Base-by-base conservation (phyloP, 2,329 filamentous ascomycete genomes). In the Apiospora rasikravindrae region DNA sequence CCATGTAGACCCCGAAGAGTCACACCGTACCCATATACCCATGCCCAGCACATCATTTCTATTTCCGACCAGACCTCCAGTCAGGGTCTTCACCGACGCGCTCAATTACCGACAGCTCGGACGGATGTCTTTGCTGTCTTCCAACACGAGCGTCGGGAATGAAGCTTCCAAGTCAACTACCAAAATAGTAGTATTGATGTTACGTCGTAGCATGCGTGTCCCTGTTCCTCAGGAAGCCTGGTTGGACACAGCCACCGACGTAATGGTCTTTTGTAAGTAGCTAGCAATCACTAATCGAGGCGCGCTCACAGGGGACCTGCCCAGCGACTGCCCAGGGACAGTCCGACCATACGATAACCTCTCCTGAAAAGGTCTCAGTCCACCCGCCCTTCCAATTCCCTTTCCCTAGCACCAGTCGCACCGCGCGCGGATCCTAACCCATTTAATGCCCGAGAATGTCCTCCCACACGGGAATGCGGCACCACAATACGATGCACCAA, bases 1-100 rank as follows among this genome's bases (percentile, higher is more conserved):
- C 53, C 53, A 61, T 29, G 16, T n/a, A 33, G 29, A 61, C 53
- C 57, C 33, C 33, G 11, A 64, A 64, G 57, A 64, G 57, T 64
- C 57, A 64, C 33, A 37, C 33, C 33, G 33, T 37, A 24, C 57
- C 57, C 29, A n/a, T 37, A 7, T 37, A 24, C 57, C 57, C 29
- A n/a, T 37, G 33, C 33, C 33, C 19, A 61, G 53, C 53, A 61
- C 5, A 37, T 7, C 33, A 37, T 37, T 37, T 37, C 6, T 16
- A 61, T 37, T 61, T 61, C 29, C 26, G 53, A 61, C 53, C 29
- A 16, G 53, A 61, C 53, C 11, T 61, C 47, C 13, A 16, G n/a
- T 10, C 53, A 22, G n/a, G n/a, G 29, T 61, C 29, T 22, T 61
- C 16, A 22, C 16, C 51, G 29, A 19, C 29, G 26, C 53, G 19